These are phyloP conservation scores for Telfairia occidentalis DNA, from an alignment of 331 rosid species.

Conservation along the genomic window DNA sequence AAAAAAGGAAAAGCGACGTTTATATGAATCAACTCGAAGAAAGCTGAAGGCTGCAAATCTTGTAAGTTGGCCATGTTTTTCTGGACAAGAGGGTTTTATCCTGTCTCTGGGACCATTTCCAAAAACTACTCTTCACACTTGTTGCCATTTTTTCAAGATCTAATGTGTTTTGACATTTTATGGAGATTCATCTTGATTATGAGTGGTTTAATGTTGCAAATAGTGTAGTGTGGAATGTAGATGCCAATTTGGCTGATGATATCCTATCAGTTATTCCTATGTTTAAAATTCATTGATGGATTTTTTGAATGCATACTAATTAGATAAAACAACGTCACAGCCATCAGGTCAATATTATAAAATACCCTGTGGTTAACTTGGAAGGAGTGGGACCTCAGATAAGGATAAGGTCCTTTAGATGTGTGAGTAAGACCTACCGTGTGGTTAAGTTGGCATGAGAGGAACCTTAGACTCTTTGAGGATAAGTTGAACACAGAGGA, in stretches of 20 bases:
- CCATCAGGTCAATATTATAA: too few relatives aligned
- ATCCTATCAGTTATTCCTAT: background rate
- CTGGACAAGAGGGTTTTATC: constrained; percentile 49
- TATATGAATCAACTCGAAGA: constrained; percentile 59
- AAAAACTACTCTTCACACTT: background rate
- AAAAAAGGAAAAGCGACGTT: constrained; percentile 56
- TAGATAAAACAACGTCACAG: background rate
- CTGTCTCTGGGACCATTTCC: constrained; percentile 10
- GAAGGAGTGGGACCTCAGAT: too few relatives aligned
- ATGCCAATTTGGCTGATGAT: background rate
- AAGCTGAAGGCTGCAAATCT: constrained; percentile 33
- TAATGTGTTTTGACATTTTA: background rate
- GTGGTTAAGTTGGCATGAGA: background rate
- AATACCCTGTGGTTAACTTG: too few relatives aligned
- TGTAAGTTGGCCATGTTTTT: constrained; percentile 37
- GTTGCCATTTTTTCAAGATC: background rate
- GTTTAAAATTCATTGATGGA: background rate
- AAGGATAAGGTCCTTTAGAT: too few relatives aligned
- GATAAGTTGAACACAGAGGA: too few relatives aligned
- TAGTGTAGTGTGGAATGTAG: background rate
- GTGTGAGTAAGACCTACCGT: background rate
- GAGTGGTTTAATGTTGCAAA: background rate
- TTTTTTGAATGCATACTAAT: background rate
- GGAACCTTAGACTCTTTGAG: background rate
- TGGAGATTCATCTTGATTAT: background rate